These are phyloP conservation scores for Suillus brevipes DNA, from an alignment of 768 basidiomycete genomes.

Conservation along the genomic window DNA sequence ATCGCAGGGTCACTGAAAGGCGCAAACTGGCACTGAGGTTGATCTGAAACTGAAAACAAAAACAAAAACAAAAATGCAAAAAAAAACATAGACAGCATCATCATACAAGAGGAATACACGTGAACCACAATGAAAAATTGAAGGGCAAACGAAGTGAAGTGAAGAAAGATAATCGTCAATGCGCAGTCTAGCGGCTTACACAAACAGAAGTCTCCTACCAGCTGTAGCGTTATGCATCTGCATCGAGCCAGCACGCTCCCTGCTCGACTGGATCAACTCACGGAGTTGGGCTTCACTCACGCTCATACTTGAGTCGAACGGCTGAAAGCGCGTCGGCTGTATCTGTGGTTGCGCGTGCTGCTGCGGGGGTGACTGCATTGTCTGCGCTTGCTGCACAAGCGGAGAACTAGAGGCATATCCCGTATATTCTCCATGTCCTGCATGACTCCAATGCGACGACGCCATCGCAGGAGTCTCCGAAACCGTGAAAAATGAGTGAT, in stretches of 20 bases:
- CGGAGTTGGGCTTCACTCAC: conserved; percentile 77
- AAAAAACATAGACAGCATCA: conserved; percentile 14
- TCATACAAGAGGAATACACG: conserved; percentile 15
- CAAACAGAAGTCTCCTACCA: conserved; percentile 52
- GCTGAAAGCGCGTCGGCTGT: conserved; percentile 50
- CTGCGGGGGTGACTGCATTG: conserved; percentile 34
- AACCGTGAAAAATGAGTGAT: conserved; percentile 47
- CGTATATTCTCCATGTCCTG: conserved; percentile 42
- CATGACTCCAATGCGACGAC: conserved; percentile 47
- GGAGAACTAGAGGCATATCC: conserved; percentile 49
- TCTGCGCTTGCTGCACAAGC: conserved; percentile 46
- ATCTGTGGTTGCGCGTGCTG: conserved; percentile 13
- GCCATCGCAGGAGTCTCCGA: conserved; percentile 35
- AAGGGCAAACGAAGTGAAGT: conserved; percentile 27
- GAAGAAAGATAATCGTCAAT: conserved; percentile 24
- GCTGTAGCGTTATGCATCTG: conserved; percentile 33
- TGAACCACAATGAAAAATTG: conserved; percentile 18
- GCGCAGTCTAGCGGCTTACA: conserved; percentile 28
- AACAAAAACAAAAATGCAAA: conserved; percentile 18
- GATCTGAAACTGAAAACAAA: conserved; percentile 35
- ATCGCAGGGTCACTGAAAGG: conserved; percentile 75
- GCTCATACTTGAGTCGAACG: conserved; percentile 48
- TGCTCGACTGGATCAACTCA: conserved; percentile 72
- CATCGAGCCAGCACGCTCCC: conserved; percentile 48
- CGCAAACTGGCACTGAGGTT: conserved; percentile 34